Evolutionary conservation across 441 rosid species (phyloP), one percentile per base, ranked within the genome.

Genomic region (Macaranga tanarius): DNA sequence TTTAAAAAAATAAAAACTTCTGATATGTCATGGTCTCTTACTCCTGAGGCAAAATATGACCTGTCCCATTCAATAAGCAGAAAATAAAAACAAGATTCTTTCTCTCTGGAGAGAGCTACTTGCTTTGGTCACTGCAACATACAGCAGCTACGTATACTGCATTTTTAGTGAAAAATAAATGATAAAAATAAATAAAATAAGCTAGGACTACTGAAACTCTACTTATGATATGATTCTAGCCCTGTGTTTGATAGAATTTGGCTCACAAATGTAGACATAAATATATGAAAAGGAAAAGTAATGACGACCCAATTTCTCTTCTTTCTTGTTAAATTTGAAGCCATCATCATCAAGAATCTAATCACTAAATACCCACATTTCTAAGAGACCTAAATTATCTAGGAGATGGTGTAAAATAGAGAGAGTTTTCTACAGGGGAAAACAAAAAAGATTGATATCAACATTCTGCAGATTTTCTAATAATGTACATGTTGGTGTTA

Each of bases 1-100:
- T 60, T 74, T 25, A n/a, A n/a, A n/a, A n/a, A n/a, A n/a, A n/a
- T n/a, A n/a, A n/a, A n/a, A n/a, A 25, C 65, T 73, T 72, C 70
- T 79, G 87, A 79, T 64, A 80, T 79, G 93, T 85, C 88, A 78
- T 78, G 82, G 85, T 84, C 89, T 57, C 64, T 31, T 71, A 7
- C 73, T 80, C 38, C 67, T 65, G 68, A 76, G 72, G 72, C 72
- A 76, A 73, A 82, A 79, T 51, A 57, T 77, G 96, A 79, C 83
- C 83, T 56, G 91, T 83, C 91, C 55, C 80, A 81, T 84, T 86
- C 86, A 81, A 70, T 69, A 74, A 79, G 70, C 74, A 16, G 20
- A 60, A 50, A 31, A n/a, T 22, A 3, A 34, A 61, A 48, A 23
- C 31, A 77, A 62, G 86, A 82, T 83, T 81, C 92, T 86, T 79